Conservation (phyloP, 2,329 filamentous ascomycete species). For the Xylaria polymorpha region DNA sequence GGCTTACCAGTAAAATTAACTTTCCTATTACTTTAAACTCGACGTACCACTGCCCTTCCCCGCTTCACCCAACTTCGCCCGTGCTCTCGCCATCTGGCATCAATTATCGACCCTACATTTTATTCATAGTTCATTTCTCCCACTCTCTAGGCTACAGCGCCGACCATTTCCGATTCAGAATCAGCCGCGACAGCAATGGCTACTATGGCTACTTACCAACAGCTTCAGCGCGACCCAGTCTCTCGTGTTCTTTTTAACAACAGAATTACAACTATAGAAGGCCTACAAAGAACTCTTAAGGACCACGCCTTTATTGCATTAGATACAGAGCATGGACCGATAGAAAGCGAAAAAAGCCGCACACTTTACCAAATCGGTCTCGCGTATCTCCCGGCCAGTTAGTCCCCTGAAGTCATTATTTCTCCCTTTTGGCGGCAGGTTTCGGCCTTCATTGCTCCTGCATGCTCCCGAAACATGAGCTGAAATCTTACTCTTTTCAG, state of each 20-base stretch:
- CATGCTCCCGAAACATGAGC: too few relatives aligned
- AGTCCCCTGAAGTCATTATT: too few relatives aligned
- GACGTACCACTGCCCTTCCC: too few relatives aligned
- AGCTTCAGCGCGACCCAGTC: slow-evolving; percentile 18
- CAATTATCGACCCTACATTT: background rate
- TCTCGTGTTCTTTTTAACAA: slow-evolving; percentile 21
- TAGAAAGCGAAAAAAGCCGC: slow-evolving; percentile 11
- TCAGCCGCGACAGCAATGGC: background rate
- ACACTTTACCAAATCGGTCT: slow-evolving; percentile 25
- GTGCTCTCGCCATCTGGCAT: too few relatives aligned
- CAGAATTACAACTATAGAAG: slow-evolving; percentile 26
- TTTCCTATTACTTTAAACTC: too few relatives aligned
- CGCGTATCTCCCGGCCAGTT: slow-evolving; percentile 21
- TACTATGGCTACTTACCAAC: slow-evolving; percentile 19
- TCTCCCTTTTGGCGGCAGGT: too few relatives aligned
- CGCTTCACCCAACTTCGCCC: too few relatives aligned
- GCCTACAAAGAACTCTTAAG: slow-evolving; percentile 6
- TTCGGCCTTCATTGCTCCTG: too few relatives aligned
- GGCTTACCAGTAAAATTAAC: too few relatives aligned
- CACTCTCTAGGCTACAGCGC: background rate
- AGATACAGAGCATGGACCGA: slow-evolving; percentile 20
- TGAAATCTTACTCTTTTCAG: too few relatives aligned
- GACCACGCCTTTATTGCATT: slow-evolving; percentile 23
- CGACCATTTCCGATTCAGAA: background rate
- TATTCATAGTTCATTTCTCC: background rate